A percentile compares a stretch with the other conserved stretches of the same genome.
These are phyloP conservation scores for Cymbidium sinense DNA, from an alignment of 106 monocot genomes.

Conservation along the genomic window DNA sequence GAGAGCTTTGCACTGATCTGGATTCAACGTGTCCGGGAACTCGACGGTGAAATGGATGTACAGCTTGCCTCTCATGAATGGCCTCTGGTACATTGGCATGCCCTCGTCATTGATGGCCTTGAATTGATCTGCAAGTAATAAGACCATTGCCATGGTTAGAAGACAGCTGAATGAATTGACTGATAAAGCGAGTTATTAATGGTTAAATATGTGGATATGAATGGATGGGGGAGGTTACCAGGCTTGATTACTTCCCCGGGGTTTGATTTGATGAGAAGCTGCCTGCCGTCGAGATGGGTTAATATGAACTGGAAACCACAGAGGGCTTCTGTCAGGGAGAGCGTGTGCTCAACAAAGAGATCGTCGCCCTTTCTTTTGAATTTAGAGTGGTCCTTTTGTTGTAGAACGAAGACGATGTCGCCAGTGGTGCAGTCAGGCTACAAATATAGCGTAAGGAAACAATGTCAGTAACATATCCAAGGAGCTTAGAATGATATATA, in stretches of 20 bases:
- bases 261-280: no score
- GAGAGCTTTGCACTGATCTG: constrained; percentile 47
- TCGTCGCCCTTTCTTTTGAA: constrained; percentile 43
- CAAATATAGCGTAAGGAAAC: background rate
- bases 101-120: constrained; percentile 28
- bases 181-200: background rate
- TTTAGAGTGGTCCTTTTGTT: constrained; percentile 28
- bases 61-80: constrained; percentile 28
- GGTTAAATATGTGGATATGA: background rate
- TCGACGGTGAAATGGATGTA: constrained; percentile 67
- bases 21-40: constrained; percentile 42
- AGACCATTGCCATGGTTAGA: no score
- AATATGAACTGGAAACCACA: constrained; percentile 41
- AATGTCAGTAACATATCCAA: background rate
- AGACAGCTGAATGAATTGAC: no score
- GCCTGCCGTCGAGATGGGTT: no score
- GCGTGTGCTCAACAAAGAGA: no score
- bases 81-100: constrained; percentile 22
- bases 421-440: constrained; percentile 49
- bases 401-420: constrained; percentile 49
- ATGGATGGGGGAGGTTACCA: background rate
- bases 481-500: no score
- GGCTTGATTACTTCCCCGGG: no score
- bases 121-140: constrained; percentile 21
- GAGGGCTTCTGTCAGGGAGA: constrained; percentile 44